phyloP scores from a whole-genome alignment of 108 stramenopile species.

The Stephanodiscus triporus region DNA sequence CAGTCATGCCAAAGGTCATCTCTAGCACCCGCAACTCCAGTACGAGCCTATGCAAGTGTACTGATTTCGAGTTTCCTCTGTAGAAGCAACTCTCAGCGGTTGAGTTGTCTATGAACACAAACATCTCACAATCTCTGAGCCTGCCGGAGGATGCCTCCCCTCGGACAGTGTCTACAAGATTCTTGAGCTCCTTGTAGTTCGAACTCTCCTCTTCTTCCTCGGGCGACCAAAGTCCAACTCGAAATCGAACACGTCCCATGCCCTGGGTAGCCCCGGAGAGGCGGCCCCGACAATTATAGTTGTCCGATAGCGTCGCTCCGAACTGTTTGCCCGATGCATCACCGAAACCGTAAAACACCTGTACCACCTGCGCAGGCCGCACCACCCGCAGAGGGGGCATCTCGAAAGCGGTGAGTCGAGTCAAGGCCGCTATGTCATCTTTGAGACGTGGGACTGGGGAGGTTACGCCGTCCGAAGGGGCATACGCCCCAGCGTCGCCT shows the following conservation, averaged over 20 bases:
- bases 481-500: neutral
- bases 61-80: too few species aligned
- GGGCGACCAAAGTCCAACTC: conserved; percentile 24
- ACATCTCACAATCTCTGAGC: conserved; percentile 14
- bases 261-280: too few species aligned
- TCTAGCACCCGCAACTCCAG: conserved; percentile 16
- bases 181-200: too few species aligned
- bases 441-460: conserved; percentile 30
- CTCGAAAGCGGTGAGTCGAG: neutral
- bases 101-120: too few species aligned
- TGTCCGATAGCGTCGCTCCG: too few species aligned
- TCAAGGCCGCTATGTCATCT: conserved; percentile 32
- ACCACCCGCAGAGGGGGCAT: too few species aligned
- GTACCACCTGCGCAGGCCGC: too few species aligned
- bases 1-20: conserved; percentile 2
- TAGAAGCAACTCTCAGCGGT: too few species aligned
- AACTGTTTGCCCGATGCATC: too few species aligned
- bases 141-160: conserved; percentile 13
- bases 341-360: conserved; percentile 51
- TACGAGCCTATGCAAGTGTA: too few species aligned
- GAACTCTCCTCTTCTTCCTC: too few species aligned
- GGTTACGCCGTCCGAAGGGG: conserved; percentile 25
- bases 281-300: too few species aligned
- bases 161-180: conserved; percentile 46
- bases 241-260: conserved; percentile 2